Base-by-base conservation (phyloP, 305 asterid genomes). In the Fraxinus xanthoxyloides region DNA sequence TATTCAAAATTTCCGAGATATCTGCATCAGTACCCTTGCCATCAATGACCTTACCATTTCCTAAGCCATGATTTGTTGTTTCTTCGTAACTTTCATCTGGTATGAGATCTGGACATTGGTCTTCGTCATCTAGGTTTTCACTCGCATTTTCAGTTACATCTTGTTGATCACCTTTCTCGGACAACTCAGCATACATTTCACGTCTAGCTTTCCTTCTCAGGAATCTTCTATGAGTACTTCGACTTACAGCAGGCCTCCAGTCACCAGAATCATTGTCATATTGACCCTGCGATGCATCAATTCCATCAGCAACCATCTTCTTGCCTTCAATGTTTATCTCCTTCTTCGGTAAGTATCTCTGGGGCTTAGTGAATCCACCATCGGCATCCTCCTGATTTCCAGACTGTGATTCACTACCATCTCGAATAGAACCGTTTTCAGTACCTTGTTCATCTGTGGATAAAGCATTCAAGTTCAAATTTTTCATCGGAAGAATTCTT, bases 231-330 rank as follows among this genome's bases (percentile, higher is more conserved):
- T 90, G 98, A 81, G 98, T 94, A 83, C 97, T 94, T 69, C 98
- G 93, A 85, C 97, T 86, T 48, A 94, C 98, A 80, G 98, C 98
- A 69, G 99, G 99, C 17, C 35, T 82, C 98, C 98, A 97, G 82
- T 94, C 98, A 56, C 91, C 97, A 75, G 91, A 84, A 77, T 88
- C 82, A 63, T 87, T 92, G 77, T 90, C 95, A 87, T 80, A 36
- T 84, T 92, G 93, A 73, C 98, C 98, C 83, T 81, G 89, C 32
- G 99, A 90, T 28, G 99, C 99, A 89, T 97, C 99, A 83, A 94
- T 78, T 82, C 99, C 99, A 74, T 85, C 91, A 36, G 88, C 97
- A 85, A 94, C 97, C 93, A 89, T 93, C 89, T 93, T 91, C 86
- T 94, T 94, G 84, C 93, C 97, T 30, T 94, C 94, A 76, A 91